Conservation (phyloP, 306 rosid species). For the Senna siamea region DNA sequence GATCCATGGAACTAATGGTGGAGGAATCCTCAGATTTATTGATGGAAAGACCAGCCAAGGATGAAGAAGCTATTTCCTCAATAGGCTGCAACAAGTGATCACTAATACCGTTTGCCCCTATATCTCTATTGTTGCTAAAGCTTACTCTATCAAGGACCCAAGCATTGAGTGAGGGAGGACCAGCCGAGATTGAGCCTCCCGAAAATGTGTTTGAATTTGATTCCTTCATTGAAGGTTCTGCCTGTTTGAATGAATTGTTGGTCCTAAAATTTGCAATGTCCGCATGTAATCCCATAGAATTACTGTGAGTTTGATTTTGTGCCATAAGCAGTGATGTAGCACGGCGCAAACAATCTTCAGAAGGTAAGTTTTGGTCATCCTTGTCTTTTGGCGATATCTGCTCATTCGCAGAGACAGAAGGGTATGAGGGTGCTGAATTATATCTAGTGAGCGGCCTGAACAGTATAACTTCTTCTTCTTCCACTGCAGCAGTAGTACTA, state of each 20-base stretch:
- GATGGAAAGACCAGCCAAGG: conserved; percentile 53
- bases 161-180: conserved; percentile 93
- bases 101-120: conserved; percentile 40
- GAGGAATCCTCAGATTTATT: conserved; percentile 48
- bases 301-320: conserved; percentile 59
- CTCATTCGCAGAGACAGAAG: conserved; percentile 39
- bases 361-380: conserved; percentile 48
- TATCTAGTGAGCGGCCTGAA: conserved; percentile 86
- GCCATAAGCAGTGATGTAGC: conserved; percentile 88
- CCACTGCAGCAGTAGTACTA: conserved; percentile 38
- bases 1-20: conserved; percentile 19
- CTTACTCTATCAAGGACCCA: conserved; percentile 78
- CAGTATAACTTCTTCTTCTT: conserved; percentile 95
- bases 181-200: conserved; percentile 61
- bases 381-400: conserved; percentile 50
- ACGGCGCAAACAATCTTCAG: conserved; percentile 83
- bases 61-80: conserved; percentile 61
- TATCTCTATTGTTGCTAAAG: conserved; percentile 51
- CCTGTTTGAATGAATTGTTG: conserved; percentile 49
- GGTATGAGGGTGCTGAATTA: conserved; percentile 74
- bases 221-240: conserved; percentile 54
- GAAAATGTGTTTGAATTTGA: conserved; percentile 41
- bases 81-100: conserved; percentile 64
- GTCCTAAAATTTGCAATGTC: conserved; percentile 47
- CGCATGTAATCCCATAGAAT: conserved; percentile 56